phyloP scores from a whole-genome alignment of 371 early-diverging fungal species.

The Mortierella polycephala region DNA sequence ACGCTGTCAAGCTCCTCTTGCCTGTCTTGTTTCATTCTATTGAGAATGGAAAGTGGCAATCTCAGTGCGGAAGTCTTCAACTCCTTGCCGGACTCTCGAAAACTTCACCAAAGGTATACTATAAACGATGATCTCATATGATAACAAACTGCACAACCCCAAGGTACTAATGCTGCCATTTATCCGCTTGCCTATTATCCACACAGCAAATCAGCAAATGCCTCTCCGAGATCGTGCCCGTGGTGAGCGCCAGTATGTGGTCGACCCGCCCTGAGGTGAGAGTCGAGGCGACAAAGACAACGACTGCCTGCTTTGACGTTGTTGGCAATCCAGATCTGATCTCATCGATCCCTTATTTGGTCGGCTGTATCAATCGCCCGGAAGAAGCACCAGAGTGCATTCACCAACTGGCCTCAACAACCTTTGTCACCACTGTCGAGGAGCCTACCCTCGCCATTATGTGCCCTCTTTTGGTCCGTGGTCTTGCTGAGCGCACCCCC shows the following conservation, averaged over 20 bases:
- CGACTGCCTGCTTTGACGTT: conserved; percentile 55
- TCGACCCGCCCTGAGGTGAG: conserved; percentile 65
- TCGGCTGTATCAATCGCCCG: conserved; percentile 72
- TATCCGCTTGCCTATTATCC: not conserved
- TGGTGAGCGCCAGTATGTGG: conserved; percentile 80
- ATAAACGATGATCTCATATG: not conserved
- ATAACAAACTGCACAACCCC: not conserved
- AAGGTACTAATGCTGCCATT: not conserved
- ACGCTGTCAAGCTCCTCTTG: conserved; percentile 57
- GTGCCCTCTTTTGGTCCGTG: conserved; percentile 82
- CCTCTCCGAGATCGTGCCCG: conserved; percentile 79
- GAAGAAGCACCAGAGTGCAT: conserved; percentile 75
- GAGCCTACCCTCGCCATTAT: conserved; percentile 85
- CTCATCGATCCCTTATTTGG: conserved; percentile 71
- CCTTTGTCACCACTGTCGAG: conserved; percentile 84
- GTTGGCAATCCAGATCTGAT: conserved; percentile 75
- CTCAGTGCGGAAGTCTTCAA: conserved; percentile 61
- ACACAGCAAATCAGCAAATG: conserved; percentile 50
- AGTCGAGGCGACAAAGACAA: conserved; percentile 37
- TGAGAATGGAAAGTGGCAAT: conserved; percentile 71
- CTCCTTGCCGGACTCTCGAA: conserved; percentile 57
- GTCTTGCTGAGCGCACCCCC: conserved; percentile 72
- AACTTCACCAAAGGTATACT: conserved; percentile 49
- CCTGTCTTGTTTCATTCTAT: conserved; percentile 65
- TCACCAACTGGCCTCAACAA: conserved; percentile 75